phyloP scores from a whole-genome alignment of 2,329 filamentous ascomycete species.

The Sporothrix phasma region DNA sequence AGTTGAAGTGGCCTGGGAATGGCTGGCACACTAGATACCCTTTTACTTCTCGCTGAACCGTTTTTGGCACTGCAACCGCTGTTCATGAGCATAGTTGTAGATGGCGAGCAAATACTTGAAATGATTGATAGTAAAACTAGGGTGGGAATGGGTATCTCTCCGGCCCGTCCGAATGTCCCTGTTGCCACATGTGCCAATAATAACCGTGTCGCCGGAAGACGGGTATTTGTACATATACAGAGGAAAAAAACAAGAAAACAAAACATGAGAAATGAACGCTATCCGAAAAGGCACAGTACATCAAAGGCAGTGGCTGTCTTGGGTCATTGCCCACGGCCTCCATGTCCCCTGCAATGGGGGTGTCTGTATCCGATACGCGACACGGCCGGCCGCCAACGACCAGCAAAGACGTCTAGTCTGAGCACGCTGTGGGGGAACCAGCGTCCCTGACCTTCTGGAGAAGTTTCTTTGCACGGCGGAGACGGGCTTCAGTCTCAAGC shows the following conservation, averaged over 20 bases:
- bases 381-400: background rate
- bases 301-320: too few species aligned
- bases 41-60: too few species aligned
- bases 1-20: too few species aligned
- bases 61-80: background rate
- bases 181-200: background rate
- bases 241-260: too few species aligned
- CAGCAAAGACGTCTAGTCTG: background rate
- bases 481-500: constrained; percentile 30
- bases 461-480: constrained; percentile 33
- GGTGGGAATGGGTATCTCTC: constrained; percentile 8
- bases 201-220: background rate
- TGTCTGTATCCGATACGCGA: too few species aligned
- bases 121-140: background rate
- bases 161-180: background rate
- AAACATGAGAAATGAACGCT: background rate
- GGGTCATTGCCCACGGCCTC: too few species aligned
- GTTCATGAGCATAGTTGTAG: too few species aligned
- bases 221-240: too few species aligned
- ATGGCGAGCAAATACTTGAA: too few species aligned
- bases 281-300: background rate
- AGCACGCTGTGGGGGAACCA: background rate
- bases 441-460: constrained; percentile 20
- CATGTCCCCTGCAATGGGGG: too few species aligned
- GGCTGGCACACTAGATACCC: background rate